Evolutionary conservation across 495 filamentous ascomycete genomes (phyloP).

Genomic region (Apiosordaria backusii): DNA sequence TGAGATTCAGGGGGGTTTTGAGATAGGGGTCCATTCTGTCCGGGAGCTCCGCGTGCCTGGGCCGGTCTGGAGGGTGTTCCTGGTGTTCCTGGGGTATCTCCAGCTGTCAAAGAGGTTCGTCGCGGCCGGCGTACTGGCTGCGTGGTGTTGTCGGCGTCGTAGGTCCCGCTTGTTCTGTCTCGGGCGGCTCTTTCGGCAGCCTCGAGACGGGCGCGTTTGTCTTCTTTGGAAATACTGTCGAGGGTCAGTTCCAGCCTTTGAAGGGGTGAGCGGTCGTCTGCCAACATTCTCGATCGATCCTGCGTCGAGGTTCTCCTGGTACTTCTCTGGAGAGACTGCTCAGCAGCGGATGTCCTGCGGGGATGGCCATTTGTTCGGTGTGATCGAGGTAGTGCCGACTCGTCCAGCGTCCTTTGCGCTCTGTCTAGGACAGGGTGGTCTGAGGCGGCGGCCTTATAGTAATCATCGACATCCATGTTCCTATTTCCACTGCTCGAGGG

Average conservation of each 20-base stretch:
- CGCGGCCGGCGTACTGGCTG: slow-evolving; percentile 21
- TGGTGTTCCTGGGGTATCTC: slow-evolving; percentile 21
- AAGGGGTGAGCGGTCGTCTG: slow-evolving; percentile 78
- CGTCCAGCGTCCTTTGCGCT: slow-evolving; percentile 29
- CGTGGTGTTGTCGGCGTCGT: slow-evolving; percentile 13
- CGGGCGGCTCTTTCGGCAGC: slow-evolving; percentile 61
- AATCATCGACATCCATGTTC: slow-evolving; percentile 44
- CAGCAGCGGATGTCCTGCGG: slow-evolving; percentile 32
- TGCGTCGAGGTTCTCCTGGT: slow-evolving; percentile 23
- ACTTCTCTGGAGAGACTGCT: slow-evolving; percentile 28
- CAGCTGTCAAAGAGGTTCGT: slow-evolving; percentile 10
- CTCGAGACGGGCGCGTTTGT: slow-evolving; percentile 76
- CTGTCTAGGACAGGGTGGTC: slow-evolving; percentile 35
- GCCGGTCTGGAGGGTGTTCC: slow-evolving; percentile 24
- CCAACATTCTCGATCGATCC: slow-evolving; percentile 52
- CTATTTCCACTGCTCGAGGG: slow-evolving; percentile 39
- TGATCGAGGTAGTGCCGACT: slow-evolving; percentile 24
- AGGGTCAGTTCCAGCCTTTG: slow-evolving; percentile 88
- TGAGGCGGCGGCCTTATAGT: slow-evolving; percentile 33
- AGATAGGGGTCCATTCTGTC: slow-evolving; percentile 31
- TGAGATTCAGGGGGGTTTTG: slow-evolving; percentile 38
- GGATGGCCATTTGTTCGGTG: slow-evolving; percentile 25
- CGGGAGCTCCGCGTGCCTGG: slow-evolving; percentile 2
- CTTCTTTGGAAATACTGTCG: slow-evolving; percentile 85
- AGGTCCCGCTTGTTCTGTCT: slow-evolving; percentile 40